Evolutionary conservation across 2,329 filamentous ascomycete species (phyloP).

Genomic region (Xylariaceae sp.): DNA sequence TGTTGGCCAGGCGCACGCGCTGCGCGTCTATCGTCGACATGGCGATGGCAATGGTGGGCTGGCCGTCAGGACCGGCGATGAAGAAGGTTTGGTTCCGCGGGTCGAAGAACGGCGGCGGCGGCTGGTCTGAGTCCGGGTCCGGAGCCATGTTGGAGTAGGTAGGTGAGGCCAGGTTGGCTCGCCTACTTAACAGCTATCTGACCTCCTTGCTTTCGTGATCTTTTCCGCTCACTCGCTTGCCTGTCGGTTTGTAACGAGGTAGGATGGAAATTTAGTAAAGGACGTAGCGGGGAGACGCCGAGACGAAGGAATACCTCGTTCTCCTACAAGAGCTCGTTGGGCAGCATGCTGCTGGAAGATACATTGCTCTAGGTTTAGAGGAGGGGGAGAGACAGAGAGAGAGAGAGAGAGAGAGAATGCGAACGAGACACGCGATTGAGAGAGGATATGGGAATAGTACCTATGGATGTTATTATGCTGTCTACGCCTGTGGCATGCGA

Average conservation of each 20-base stretch:
- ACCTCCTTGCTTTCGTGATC: not conserved
- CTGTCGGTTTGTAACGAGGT: no score
- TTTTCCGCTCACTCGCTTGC: no score
- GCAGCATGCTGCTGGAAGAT: not conserved
- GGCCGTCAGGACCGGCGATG: constrained; percentile 25
- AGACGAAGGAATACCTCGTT: no score
- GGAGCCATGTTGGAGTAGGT: not conserved
- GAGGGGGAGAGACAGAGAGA: not conserved
- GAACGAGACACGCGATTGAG: not conserved
- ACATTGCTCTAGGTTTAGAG: not conserved
- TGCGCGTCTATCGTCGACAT: constrained; percentile 29
- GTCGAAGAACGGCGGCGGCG: constrained; percentile 19
- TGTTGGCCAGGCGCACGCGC: constrained; percentile 34
- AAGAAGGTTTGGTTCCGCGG: constrained; percentile 31
- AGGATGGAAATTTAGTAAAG: no score
- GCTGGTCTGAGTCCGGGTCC: not conserved
- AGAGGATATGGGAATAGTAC: not conserved
- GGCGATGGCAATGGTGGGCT: constrained; percentile 20
- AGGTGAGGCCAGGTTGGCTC: no score
- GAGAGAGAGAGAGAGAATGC: not conserved
- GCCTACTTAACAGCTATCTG: not conserved
- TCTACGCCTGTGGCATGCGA: not conserved
- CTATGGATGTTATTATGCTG: not conserved
- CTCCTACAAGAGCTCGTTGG: no score
- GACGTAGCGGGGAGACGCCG: no score